These are phyloP conservation scores for Cryptococcus sp. DNA, from an alignment of 1,284 basidiomycete genomes.

Conservation along the genomic window DNA sequence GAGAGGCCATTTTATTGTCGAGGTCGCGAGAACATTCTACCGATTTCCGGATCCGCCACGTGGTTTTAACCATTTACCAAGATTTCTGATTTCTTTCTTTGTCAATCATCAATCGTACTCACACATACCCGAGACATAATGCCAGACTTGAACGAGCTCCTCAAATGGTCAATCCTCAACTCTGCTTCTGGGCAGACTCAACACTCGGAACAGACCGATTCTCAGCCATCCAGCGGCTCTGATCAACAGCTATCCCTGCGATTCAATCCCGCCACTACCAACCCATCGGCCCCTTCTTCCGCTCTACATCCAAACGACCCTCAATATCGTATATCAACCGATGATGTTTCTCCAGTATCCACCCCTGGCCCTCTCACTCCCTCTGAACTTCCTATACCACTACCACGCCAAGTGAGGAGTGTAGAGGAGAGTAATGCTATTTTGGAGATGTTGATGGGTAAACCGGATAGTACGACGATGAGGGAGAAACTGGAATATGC, in stretches of 20 bases:
- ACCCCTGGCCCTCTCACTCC: constrained; percentile 29
- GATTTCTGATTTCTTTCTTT: no score
- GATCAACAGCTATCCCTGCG: constrained; percentile 23
- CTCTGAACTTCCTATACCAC: constrained; percentile 1
- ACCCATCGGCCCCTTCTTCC: constrained; percentile 13
- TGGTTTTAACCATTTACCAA: no score
- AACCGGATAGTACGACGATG: constrained; percentile 78
- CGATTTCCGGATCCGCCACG: no score
- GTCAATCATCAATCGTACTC: no score
- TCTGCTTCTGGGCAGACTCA: constrained; percentile 7
- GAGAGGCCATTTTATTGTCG: no score
- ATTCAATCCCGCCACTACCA: constrained; percentile 30
- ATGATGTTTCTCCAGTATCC: constrained; percentile 26
- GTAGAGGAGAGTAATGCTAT: constrained; percentile 51
- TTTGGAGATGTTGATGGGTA: constrained; percentile 81
- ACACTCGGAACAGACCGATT: not conserved
- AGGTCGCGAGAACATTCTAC: no score
- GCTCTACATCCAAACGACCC: constrained; percentile 41
- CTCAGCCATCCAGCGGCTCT: constrained; percentile 6
- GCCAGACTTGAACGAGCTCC: constrained; percentile 37
- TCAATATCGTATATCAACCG: constrained; percentile 9
- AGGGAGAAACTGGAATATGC: constrained; percentile 76
- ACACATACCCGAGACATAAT: no score
- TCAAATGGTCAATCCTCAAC: constrained; percentile 40
- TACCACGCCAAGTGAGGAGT: constrained; percentile 1